These are phyloP conservation scores for Euphrasia confusa DNA, from an alignment of 257 asterid genomes.

Conservation along the genomic window DNA sequence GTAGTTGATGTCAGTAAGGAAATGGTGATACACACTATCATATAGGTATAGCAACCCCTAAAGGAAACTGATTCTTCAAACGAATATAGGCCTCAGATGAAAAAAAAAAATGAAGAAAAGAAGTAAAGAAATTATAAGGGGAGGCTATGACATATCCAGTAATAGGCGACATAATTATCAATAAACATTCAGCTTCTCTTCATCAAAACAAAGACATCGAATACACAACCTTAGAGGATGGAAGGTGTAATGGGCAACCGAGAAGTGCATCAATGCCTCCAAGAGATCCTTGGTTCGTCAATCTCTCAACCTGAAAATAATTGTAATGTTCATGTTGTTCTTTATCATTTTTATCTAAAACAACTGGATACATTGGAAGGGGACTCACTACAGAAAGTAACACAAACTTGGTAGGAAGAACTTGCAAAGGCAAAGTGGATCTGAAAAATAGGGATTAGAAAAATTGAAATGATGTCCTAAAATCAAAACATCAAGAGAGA, in stretches of 20 bases:
- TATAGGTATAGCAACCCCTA: not conserved
- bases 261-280: slow-evolving; percentile 91
- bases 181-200: not conserved
- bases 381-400: slow-evolving; percentile 69
- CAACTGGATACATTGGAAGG: slow-evolving; percentile 11
- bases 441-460: slow-evolving; percentile 33
- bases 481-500: not conserved
- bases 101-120: slow-evolving; percentile 1
- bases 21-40: too few relatives aligned
- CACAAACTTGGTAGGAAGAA: slow-evolving; percentile 68
- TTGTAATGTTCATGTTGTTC: slow-evolving; percentile 5
- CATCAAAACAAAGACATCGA: slow-evolving; percentile 21
- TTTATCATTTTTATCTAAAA: slow-evolving; percentile 22
- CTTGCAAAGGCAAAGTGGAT: slow-evolving; percentile 59
- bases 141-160: slow-evolving; percentile 7
- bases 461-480: slow-evolving; percentile 3
- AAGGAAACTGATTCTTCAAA: not conserved
- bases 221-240: slow-evolving; percentile 67
- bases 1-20: too few relatives aligned
- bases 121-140: not conserved
- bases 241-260: slow-evolving; percentile 90
- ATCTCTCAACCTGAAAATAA: slow-evolving; percentile 60
- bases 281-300: slow-evolving; percentile 74
- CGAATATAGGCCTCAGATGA: not conserved
- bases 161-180: not conserved